Evolutionary conservation across 345 rosid genomes (phyloP).

Genomic region (Lepidium aucheri): DNA sequence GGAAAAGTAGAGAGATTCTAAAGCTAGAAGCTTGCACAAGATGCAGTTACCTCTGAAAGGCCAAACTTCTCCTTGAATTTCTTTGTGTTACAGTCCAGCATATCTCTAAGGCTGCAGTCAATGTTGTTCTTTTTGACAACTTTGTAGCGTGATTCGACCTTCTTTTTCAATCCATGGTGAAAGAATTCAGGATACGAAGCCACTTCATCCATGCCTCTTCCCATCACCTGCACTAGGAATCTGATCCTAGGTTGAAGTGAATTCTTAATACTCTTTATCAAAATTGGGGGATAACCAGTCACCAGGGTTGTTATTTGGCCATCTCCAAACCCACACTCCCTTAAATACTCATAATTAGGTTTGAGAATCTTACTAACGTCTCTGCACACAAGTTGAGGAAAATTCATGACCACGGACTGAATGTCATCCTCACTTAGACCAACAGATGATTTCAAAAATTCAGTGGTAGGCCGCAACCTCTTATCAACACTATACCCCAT

Average conservation of each 20-base stretch:
- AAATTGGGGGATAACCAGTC: constrained; percentile 54
- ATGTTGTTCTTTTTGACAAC: constrained; percentile 44
- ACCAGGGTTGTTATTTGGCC: constrained; percentile 47
- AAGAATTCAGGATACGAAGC: constrained; percentile 57
- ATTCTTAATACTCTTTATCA: constrained; percentile 59
- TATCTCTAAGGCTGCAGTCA: constrained; percentile 60
- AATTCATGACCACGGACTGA: constrained; percentile 43
- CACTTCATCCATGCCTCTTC: constrained; percentile 53
- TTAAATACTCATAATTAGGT: constrained; percentile 43
- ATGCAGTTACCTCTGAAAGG: constrained; percentile 22
- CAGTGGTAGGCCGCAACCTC: constrained; percentile 49
- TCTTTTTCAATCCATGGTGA: constrained; percentile 65
- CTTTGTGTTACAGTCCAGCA: constrained; percentile 61
- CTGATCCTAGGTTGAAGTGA: constrained; percentile 63
- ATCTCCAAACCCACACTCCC: constrained; percentile 47
- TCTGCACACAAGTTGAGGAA: constrained; percentile 63
- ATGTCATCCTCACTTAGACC: constrained; percentile 45
- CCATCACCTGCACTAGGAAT: constrained; percentile 66
- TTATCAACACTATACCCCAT: constrained; percentile 65
- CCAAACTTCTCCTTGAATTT: constrained; percentile 52
- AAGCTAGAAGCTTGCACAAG: constrained; percentile 18
- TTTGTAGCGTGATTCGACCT: constrained; percentile 47
- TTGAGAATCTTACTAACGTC: constrained; percentile 51
- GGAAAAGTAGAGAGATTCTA: neutral
- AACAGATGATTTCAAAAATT: constrained; percentile 44